A percentile compares a stretch with the other conserved stretches of the same genome.
Evolutionary conservation across 306 rosid genomes (phyloP).

Genomic region (Hylodesmum podocarpum): DNA sequence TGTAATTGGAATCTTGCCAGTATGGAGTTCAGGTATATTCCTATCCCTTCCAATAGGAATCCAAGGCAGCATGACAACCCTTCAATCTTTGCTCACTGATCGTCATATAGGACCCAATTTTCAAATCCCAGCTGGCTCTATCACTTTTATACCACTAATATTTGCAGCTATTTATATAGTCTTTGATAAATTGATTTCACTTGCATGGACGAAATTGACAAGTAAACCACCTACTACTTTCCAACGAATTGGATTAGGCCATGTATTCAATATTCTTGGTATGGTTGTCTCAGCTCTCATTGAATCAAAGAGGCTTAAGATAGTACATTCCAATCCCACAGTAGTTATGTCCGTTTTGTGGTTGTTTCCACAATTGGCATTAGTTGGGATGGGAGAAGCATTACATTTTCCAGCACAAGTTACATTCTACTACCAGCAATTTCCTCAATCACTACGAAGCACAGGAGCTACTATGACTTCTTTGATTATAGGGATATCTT

Average conservation of each 20-base stretch:
- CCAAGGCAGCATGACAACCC: constrained; percentile 45
- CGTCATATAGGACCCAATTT: constrained; percentile 54
- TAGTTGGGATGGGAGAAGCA: constrained; percentile 64
- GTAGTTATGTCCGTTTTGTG: constrained; percentile 46
- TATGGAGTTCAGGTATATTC: constrained; percentile 52
- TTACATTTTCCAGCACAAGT: constrained; percentile 69
- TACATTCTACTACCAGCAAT: constrained; percentile 59
- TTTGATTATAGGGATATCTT: constrained; percentile 37
- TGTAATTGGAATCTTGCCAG: constrained; percentile 43
- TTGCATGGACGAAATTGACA: constrained; percentile 37
- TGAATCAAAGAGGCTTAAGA: constrained; percentile 57
- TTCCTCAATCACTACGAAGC: constrained; percentile 46
- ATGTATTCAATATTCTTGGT: constrained; percentile 35
- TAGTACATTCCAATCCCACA: neutral
- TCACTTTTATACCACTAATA: constrained; percentile 27
- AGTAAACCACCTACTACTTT: constrained; percentile 38
- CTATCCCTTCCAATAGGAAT: constrained; percentile 45
- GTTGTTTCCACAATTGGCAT: constrained; percentile 57
- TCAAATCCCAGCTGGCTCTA: constrained; percentile 47
- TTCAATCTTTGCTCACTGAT: constrained; percentile 61
- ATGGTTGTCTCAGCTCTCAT: constrained; percentile 55
- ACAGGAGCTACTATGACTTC: constrained; percentile 62
- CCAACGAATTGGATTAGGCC: constrained; percentile 55
- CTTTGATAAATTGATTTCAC: constrained; percentile 46
- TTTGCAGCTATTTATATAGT: constrained; percentile 42